Percentiles rank a stretch among this genome's conserved stretches.
Evolutionary conservation across 768 basidiomycete genomes (phyloP).

Genomic region (Phanerochaete sordida): DNA sequence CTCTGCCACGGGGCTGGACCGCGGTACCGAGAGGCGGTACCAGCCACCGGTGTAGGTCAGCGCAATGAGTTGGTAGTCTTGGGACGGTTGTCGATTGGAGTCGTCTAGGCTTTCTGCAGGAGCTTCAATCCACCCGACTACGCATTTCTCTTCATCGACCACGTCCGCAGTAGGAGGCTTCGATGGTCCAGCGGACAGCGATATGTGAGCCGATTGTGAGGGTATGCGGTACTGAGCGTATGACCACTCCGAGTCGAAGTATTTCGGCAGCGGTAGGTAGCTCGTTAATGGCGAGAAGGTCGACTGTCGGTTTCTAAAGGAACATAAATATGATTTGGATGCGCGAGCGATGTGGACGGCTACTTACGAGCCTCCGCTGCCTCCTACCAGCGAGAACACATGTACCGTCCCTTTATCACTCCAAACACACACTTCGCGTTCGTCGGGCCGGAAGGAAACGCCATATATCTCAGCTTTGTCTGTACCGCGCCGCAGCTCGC

Average conservation of each 20-base stretch:
- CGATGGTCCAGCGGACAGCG: slow-evolving; percentile 63
- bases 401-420: slow-evolving; percentile 96
- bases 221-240: slow-evolving; percentile 92
- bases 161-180: slow-evolving; percentile 54
- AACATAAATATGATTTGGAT: not conserved
- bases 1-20: slow-evolving; percentile 22
- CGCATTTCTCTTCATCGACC: slow-evolving; percentile 80
- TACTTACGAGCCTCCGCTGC: slow-evolving; percentile 64
- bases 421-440: slow-evolving; percentile 85
- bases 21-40: slow-evolving; percentile 77
- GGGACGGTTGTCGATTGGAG: slow-evolving; percentile 18
- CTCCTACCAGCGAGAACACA: slow-evolving; percentile 67
- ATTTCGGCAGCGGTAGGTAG: slow-evolving; percentile 81
- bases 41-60: slow-evolving; percentile 89
- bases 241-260: slow-evolving; percentile 96
- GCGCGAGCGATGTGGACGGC: slow-evolving; percentile 1
- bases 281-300: slow-evolving; percentile 76
- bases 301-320: slow-evolving; percentile 77
- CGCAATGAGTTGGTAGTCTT: slow-evolving; percentile 76
- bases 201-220: slow-evolving; percentile 77
- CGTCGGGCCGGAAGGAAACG: slow-evolving; percentile 83
- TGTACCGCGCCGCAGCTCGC: slow-evolving; percentile 80
- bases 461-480: slow-evolving; percentile 93
- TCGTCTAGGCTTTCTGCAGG: slow-evolving; percentile 34
- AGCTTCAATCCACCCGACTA: slow-evolving; percentile 80